These are phyloP conservation scores for Aspergillus sp. DNA, from an alignment of 2,329 filamentous ascomycete species.

Conservation along the genomic window DNA sequence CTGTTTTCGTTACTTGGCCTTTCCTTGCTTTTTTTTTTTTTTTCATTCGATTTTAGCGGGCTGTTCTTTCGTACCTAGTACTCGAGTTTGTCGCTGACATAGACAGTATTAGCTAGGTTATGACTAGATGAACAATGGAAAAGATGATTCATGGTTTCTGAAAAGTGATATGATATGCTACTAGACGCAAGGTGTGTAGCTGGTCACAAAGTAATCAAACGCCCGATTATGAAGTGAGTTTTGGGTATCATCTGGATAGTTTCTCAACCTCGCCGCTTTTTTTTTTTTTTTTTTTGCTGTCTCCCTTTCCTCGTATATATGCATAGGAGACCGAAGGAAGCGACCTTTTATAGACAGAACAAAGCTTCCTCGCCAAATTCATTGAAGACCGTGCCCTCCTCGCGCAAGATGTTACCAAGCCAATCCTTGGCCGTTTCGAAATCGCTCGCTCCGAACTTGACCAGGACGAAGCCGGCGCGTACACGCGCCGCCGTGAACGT, in stretches of 20 bases:
- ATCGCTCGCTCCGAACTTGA: slow-evolving; percentile 83
- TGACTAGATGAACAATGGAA: neutral
- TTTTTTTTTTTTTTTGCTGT: neutral
- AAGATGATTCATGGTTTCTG: neutral
- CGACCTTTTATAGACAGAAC: slow-evolving; percentile 60
- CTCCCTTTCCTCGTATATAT: neutral
- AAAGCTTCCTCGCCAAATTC: slow-evolving; percentile 79
- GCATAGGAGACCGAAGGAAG: neutral
- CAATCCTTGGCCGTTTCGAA: slow-evolving; percentile 80
- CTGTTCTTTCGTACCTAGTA: neutral
- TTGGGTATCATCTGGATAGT: neutral
- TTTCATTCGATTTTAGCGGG: neutral
- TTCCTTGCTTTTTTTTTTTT: neutral
- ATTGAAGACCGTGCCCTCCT: slow-evolving; percentile 69
- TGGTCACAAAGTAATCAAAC: neutral
- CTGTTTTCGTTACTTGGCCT: neutral
- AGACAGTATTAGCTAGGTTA: neutral
- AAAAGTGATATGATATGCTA: neutral
- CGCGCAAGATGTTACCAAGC: slow-evolving; percentile 71
- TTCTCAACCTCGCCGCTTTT: neutral
- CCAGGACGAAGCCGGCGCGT: slow-evolving; percentile 73
- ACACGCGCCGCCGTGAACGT: slow-evolving; percentile 82
- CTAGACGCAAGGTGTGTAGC: neutral
- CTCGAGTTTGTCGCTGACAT: neutral
- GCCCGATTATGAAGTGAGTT: neutral